These are phyloP conservation scores for Monascus purpureus DNA, from an alignment of 495 filamentous ascomycete genomes.

Conservation along the genomic window DNA sequence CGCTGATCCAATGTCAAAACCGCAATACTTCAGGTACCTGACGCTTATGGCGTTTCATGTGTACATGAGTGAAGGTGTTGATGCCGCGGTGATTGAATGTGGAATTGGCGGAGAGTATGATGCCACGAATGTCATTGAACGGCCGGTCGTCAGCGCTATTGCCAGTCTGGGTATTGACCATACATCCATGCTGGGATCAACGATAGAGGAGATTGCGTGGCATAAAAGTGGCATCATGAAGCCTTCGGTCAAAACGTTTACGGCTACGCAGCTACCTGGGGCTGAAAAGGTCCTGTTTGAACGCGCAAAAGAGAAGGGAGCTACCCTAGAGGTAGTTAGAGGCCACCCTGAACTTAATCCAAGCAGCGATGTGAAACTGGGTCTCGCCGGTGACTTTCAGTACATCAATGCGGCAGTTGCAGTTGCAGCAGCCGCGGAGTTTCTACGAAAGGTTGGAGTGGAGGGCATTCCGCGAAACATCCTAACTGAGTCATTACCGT, in stretches of 20 bases:
- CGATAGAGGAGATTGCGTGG: conserved; percentile 90
- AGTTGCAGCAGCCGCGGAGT: conserved; percentile 53
- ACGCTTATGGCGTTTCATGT: conserved; percentile 84
- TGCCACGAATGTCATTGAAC: conserved; percentile 74
- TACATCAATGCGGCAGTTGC: conserved; percentile 77
- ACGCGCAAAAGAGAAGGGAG: conserved; percentile 54
- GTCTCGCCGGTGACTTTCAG: conserved; percentile 70
- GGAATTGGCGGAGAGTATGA: conserved; percentile 92
- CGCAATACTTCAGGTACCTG: conserved; percentile 81
- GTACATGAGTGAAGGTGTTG: conserved; percentile 66
- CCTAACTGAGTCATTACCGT: conserved; percentile 39
- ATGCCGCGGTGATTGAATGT: conserved; percentile 78
- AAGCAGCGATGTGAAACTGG: conserved; percentile 44
- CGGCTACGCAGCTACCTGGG: conserved; percentile 49
- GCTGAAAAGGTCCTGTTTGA: conserved; percentile 57
- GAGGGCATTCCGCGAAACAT: conserved; percentile 30
- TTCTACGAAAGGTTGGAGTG: conserved; percentile 31
- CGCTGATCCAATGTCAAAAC: conserved; percentile 41
- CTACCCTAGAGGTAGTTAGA: conserved; percentile 44
- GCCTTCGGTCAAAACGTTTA: conserved; percentile 50
- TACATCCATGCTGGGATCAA: conserved; percentile 59
- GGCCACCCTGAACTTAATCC: conserved; percentile 47
- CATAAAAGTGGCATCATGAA: conserved; percentile 95
- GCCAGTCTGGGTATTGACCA: conserved; percentile 88
- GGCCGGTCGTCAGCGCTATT: conserved; percentile 61